Percentiles rank a stretch among this genome's conserved stretches.
Evolutionary conservation across 306 rosid species (phyloP).

Genomic region (Cicer arietinum): DNA sequence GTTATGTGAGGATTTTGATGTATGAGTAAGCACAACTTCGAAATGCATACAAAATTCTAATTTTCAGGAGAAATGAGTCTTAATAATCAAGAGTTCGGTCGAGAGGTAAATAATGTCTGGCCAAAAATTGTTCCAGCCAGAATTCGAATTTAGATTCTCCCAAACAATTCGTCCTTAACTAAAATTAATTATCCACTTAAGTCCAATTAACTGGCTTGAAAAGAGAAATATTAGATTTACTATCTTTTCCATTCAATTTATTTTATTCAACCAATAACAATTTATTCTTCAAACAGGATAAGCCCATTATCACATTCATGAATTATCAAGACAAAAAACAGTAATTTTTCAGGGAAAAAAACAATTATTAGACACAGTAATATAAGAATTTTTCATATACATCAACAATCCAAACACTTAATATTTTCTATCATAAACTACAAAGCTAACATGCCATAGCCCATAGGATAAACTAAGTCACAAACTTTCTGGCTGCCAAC

Average conservation of each 20-base stretch:
- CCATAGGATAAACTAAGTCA: conserved; percentile 30
- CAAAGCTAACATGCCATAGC: conserved; percentile 16
- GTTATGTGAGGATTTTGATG: no score
- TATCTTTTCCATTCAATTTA: not conserved
- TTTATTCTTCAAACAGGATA: not conserved
- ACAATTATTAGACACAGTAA: not conserved
- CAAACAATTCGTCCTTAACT: no score
- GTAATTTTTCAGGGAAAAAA: not conserved
- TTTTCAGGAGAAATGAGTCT: no score
- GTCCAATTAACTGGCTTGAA: not conserved
- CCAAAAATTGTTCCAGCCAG: no score
- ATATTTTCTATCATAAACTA: not conserved
- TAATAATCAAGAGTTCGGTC: no score
- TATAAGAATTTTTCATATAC: not conserved
- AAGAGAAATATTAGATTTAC: not conserved
- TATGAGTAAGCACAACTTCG: no score
- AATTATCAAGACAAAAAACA: not conserved
- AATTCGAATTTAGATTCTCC: no score
- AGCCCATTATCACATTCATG: not conserved
- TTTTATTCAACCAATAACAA: not conserved
- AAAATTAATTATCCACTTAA: no score
- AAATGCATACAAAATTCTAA: no score
- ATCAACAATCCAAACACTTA: conserved; percentile 13
- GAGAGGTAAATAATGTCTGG: no score
- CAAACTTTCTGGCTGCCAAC: not conserved